A percentile compares a stretch with the other conserved stretches of the same genome.
Evolutionary conservation across 306 rosid genomes (phyloP).

Genomic region (Lupinus albus): DNA sequence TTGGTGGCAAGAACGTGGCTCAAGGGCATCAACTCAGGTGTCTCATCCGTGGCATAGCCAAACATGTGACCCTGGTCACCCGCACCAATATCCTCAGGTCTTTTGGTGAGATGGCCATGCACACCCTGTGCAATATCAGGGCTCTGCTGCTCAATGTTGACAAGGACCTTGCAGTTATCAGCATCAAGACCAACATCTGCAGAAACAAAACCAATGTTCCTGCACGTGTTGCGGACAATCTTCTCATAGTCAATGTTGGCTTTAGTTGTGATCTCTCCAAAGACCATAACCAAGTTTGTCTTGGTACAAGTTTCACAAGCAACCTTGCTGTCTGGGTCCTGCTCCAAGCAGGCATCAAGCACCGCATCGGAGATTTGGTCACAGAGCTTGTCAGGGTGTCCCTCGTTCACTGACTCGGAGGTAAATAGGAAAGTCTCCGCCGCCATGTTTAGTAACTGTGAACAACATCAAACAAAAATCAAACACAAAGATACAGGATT

Average conservation of each 20-base stretch:
- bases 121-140: conserved; percentile 83
- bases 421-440: conserved; percentile 65
- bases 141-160: conserved; percentile 77
- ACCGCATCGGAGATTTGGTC: conserved; percentile 83
- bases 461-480: conserved; percentile 3
- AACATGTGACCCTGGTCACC: conserved; percentile 85
- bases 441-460: conserved; percentile 48
- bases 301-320: conserved; percentile 85
- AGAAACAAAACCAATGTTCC: conserved; percentile 65
- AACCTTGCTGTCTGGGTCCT: conserved; percentile 74
- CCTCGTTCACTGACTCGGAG: conserved; percentile 82
- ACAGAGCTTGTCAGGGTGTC: conserved; percentile 90
- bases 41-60: conserved; percentile 79
- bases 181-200: conserved; percentile 75
- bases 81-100: conserved; percentile 74
- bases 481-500: neutral
- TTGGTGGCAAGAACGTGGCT: conserved; percentile 83
- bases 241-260: conserved; percentile 76
- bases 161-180: conserved; percentile 77
- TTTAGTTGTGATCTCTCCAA: conserved; percentile 82
- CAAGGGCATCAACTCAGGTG: conserved; percentile 77
- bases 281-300: conserved; percentile 82
- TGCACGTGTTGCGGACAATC: conserved; percentile 73
- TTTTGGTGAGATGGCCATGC: conserved; percentile 67
- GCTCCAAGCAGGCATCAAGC: conserved; percentile 74